Base-by-base conservation (phyloP, 1,284 basidiomycete genomes). In the Melampsora americana region DNA sequence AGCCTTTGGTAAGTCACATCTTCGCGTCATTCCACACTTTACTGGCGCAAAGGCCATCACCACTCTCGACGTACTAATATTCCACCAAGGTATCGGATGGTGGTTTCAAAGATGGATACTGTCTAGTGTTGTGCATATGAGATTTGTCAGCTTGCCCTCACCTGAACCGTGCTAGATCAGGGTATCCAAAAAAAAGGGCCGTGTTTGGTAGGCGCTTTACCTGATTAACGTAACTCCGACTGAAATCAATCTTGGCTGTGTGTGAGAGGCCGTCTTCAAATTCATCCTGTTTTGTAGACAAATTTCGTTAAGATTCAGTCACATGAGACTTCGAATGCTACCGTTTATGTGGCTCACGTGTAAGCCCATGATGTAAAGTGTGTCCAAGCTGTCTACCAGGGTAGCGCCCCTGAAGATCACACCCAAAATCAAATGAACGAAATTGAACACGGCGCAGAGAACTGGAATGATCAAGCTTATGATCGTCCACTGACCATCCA, bases 211-310 rank as follows among this genome's bases (percentile, higher is more conserved):
- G 11, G 39, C 39, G 1, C 44, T 56, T 32, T n/a, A 68, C 73
- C 30, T 68, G 44, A 3, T 62, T 44, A 7, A 48, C 39, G n/a
- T 76, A 42, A 42, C 73, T 76, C n/a, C 53, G 59, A 5, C 65
- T 67, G 56, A 76, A 76, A 69, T 76, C 73, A n/a, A 76, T 76
- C 26, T 76, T 69, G 20, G 60, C 35, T 20, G 73, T 76, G 11
- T 23, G n/a, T 32, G 16, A 44, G 23, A 76, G 32, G 0, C 56
- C 73, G 20, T 76, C 26, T 3, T 61, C 32, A 16, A 76, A 76
- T 50, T 62, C 66, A 20, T 62, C 60, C 73, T 76, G 12, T 56
- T n/a, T 56, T 0, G 53, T 6, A 53, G 7, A 26, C 20, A 53
- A 20, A 9, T 6, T 11, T 20, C 16, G 7, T 53, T 14, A 53